Percentiles rank a stretch among this genome's conserved stretches.
Evolutionary conservation across 805 yeast species (phyloP).

Genomic region (Millerozyma miso): DNA sequence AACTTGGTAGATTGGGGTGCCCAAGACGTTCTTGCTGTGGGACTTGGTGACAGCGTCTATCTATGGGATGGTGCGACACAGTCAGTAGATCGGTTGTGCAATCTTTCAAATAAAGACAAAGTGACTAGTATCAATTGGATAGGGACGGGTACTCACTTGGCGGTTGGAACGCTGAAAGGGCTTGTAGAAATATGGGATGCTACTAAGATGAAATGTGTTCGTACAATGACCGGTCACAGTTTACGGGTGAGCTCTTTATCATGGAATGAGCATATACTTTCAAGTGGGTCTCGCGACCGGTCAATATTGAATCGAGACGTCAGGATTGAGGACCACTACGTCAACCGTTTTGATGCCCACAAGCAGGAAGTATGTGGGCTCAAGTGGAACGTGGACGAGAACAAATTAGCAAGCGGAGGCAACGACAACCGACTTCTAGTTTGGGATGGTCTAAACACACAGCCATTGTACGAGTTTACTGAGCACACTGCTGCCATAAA

Average conservation of each 20-base stretch:
- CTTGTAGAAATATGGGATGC: conserved; percentile 95
- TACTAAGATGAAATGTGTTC: conserved; percentile 68
- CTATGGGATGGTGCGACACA: conserved; percentile 88
- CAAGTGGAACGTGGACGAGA: conserved; percentile 88
- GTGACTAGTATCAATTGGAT: conserved; percentile 91
- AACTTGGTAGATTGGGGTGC: conserved; percentile 96
- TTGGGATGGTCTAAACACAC: conserved; percentile 75
- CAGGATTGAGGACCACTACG: conserved; percentile 76
- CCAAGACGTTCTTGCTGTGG: conserved; percentile 84
- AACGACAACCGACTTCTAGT: conserved; percentile 84
- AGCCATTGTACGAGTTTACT: conserved; percentile 67
- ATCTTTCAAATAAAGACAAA: conserved; percentile 56
- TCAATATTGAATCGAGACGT: conserved; percentile 88
- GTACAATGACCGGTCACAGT: conserved; percentile 90
- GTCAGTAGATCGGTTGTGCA: conserved; percentile 75
- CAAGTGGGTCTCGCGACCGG: conserved; percentile 85
- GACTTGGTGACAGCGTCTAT: conserved; percentile 82
- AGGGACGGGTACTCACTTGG: conserved; percentile 89
- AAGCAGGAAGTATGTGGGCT: conserved; percentile 96
- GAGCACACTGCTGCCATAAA: conserved; percentile 95
- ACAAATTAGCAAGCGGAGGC: conserved; percentile 92
- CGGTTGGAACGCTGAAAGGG: conserved; percentile 86
- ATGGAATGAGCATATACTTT: conserved; percentile 88
- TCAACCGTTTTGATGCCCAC: conserved; percentile 68
- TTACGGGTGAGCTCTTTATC: conserved; percentile 82